A percentile compares a stretch with the other conserved stretches of the same genome.
Evolutionary conservation across 2,329 filamentous ascomycete species (phyloP).

Genomic region (Simplicillium aogashimaense): DNA sequence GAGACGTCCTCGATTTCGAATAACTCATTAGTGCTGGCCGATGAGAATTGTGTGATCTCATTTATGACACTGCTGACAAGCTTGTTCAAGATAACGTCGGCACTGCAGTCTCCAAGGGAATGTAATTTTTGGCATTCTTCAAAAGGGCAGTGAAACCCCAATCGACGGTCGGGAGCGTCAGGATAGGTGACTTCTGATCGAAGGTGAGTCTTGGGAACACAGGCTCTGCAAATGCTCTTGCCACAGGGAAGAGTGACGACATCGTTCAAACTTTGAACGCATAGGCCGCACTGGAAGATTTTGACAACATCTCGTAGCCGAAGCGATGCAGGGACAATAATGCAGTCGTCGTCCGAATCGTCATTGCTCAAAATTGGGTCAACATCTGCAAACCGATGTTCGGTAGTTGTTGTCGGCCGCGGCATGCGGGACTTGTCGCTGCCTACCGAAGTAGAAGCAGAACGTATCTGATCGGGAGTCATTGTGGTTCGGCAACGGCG

Average conservation of each 20-base stretch:
- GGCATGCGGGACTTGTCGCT: too few species aligned
- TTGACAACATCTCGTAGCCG: slow-evolving; percentile 31
- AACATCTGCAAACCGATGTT: too few species aligned
- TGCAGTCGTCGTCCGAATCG: too few species aligned
- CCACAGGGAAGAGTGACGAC: slow-evolving; percentile 78
- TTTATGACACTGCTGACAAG: slow-evolving; percentile 35
- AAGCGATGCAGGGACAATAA: too few species aligned
- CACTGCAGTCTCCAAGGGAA: slow-evolving; percentile 63
- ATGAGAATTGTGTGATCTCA: background rate
- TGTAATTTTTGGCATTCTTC: slow-evolving; percentile 58
- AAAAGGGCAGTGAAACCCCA: slow-evolving; percentile 69
- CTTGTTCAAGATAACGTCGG: slow-evolving; percentile 69
- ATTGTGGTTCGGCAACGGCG: too few species aligned
- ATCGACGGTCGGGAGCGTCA: slow-evolving; percentile 51
- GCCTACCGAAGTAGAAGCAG: too few species aligned
- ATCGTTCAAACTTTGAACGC: slow-evolving; percentile 55
- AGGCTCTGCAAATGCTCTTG: slow-evolving; percentile 63
- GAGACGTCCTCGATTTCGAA: background rate
- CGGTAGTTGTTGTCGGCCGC: too few species aligned
- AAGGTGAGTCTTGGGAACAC: slow-evolving; percentile 56
- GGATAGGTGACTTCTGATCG: slow-evolving; percentile 72
- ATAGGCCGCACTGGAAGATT: slow-evolving; percentile 68
- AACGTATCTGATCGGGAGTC: too few species aligned
- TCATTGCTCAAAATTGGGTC: too few species aligned
- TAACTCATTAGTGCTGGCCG: background rate